These are phyloP conservation scores for Mariannaea elegans DNA, from an alignment of 2,329 filamentous ascomycete genomes.

Conservation along the genomic window DNA sequence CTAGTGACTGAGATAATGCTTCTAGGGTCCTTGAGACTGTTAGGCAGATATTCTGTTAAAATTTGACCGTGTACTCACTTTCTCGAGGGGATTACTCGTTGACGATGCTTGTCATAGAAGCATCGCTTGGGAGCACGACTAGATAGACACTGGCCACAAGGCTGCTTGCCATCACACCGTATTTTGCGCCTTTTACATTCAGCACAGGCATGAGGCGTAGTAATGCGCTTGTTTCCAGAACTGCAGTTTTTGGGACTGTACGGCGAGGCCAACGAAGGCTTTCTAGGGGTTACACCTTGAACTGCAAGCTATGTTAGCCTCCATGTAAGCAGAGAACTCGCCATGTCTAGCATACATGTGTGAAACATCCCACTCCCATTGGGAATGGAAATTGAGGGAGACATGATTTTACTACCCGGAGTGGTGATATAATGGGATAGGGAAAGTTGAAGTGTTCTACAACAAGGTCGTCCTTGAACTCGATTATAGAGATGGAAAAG, in stretches of 20 bases:
- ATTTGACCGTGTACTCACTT: constrained; percentile 62
- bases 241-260: constrained; percentile 50
- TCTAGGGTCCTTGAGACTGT: constrained; percentile 61
- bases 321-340: not conserved
- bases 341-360: constrained; percentile 33
- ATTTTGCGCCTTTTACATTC: constrained; percentile 85
- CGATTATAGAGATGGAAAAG: not conserved
- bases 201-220: constrained; percentile 72
- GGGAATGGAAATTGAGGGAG: constrained; percentile 56
- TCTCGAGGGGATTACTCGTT: constrained; percentile 78
- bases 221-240: constrained; percentile 58
- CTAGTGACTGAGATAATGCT: constrained; percentile 70
- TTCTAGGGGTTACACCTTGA: constrained; percentile 62
- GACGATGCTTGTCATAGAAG: constrained; percentile 82
- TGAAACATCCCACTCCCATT: constrained; percentile 51
- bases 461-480: constrained; percentile 4
- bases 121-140: constrained; percentile 82
- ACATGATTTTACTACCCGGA: constrained; percentile 33
- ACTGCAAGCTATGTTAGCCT: constrained; percentile 45
- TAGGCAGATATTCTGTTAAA: constrained; percentile 24
- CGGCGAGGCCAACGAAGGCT: constrained; percentile 53
- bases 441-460: not conserved
- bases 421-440: not conserved
- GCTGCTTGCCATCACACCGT: constrained; percentile 82
- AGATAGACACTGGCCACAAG: constrained; percentile 84